Evolutionary conservation across 441 rosid species (phyloP).

Genomic region (Mallotus japonicus): DNA sequence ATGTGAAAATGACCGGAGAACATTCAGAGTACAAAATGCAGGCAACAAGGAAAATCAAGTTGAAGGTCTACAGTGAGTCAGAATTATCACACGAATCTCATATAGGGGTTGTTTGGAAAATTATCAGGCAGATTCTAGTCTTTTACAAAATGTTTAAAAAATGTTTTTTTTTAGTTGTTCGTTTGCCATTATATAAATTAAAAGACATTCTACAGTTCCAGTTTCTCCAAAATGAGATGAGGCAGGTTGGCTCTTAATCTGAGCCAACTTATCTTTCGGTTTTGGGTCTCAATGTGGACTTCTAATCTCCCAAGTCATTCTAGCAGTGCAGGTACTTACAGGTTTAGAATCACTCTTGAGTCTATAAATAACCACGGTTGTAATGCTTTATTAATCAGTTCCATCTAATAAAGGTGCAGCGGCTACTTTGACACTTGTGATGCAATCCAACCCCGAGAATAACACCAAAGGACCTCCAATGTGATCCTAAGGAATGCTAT

Average conservation of each 20-base stretch:
- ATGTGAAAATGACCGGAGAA: neutral
- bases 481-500: neutral
- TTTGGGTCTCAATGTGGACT: neutral
- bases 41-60: neutral
- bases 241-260: no score
- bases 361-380: neutral
- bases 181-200: neutral
- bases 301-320: neutral
- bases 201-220: neutral
- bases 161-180: neutral
- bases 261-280: neutral
- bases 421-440: neutral
- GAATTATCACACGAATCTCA: neutral
- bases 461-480: neutral
- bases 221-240: neutral
- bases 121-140: neutral
- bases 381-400: neutral
- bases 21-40: neutral
- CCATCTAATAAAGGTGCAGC: neutral
- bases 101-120: neutral
- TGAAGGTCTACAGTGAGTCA: neutral
- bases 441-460: neutral
- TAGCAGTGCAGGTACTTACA: neutral
- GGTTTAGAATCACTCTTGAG: neutral
- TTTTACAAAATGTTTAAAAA: neutral